Percentiles rank a stretch among this genome's conserved stretches.
These are phyloP conservation scores for Cryptosporidium tyzzeri DNA, from an alignment of 169 alveolate species.

Conservation along the genomic window DNA sequence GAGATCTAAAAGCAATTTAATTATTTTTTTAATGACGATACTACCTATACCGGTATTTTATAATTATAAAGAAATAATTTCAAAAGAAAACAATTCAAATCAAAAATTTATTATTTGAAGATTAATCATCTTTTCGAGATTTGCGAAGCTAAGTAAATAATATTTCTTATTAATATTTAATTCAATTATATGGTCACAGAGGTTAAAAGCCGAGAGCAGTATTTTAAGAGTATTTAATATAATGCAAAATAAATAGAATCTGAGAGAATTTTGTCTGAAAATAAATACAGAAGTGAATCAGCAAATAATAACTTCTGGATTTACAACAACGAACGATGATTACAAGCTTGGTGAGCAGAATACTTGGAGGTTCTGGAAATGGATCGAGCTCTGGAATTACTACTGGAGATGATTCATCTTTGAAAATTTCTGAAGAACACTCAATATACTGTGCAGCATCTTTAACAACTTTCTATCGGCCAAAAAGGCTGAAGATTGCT, in stretches of 20 bases:
- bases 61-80: background rate
- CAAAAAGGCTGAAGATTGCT: slow-evolving; percentile 62
- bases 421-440: slow-evolving; percentile 49
- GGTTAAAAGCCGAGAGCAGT: background rate
- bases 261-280: background rate
- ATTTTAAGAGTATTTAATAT: background rate
- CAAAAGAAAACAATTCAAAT: background rate
- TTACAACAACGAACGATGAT: slow-evolving; percentile 14
- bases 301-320: background rate
- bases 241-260: background rate
- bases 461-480: slow-evolving; percentile 55
- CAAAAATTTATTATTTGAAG: background rate
- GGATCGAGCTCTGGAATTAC: background rate
- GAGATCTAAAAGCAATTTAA: slow-evolving; percentile 12
- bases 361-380: slow-evolving; percentile 31
- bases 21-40: background rate
- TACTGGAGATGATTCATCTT: slow-evolving; percentile 2
- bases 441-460: slow-evolving; percentile 50
- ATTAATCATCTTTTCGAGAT: background rate
- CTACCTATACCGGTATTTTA: slow-evolving; percentile 26
- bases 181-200: background rate
- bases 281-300: background rate
- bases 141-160: background rate
- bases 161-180: background rate
- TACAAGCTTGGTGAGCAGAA: slow-evolving; percentile 46